phyloP scores from a whole-genome alignment of 306 rosid species.

The Herpetospermum pedunculosum region DNA sequence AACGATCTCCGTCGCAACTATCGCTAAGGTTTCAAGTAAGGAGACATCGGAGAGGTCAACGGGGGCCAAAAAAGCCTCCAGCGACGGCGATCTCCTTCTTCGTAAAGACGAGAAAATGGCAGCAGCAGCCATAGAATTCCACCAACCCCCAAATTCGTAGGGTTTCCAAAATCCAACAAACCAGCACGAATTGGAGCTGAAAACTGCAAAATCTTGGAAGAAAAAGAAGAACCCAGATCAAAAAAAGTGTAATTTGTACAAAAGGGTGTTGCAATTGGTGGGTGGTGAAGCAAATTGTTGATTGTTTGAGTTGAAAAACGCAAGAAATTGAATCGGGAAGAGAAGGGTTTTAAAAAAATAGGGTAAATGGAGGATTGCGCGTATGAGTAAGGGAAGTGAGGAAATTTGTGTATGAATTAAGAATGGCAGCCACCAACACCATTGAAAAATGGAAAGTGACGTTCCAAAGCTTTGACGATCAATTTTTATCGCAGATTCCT shows the following conservation, averaged over 20 bases:
- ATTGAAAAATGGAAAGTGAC: neutral
- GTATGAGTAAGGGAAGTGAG: neutral
- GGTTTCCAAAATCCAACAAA: neutral
- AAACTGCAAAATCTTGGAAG: neutral
- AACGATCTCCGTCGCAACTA: conserved; percentile 42
- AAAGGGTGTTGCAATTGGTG: neutral
- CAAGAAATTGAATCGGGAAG: neutral
- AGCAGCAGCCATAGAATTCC: conserved; percentile 55
- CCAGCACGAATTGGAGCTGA: too few species aligned
- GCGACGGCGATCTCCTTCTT: conserved; percentile 81
- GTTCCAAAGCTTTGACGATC: conserved; percentile 1
- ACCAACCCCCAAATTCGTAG: neutral
- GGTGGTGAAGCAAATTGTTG: neutral
- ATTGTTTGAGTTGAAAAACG: neutral
- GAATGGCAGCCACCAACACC: neutral
- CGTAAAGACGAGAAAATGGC: conserved; percentile 77
- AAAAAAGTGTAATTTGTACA: neutral
- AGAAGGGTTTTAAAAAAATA: neutral
- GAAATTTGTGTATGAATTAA: neutral
- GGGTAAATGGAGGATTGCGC: neutral
- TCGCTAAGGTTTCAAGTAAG: conserved; percentile 48
- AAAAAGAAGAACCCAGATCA: neutral
- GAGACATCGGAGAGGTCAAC: conserved; percentile 65
- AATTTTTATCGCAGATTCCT: neutral
- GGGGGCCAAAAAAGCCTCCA: conserved; percentile 81